These are phyloP conservation scores for Xylaria multiplex DNA, from an alignment of 2,329 filamentous ascomycete genomes.

Conservation along the genomic window DNA sequence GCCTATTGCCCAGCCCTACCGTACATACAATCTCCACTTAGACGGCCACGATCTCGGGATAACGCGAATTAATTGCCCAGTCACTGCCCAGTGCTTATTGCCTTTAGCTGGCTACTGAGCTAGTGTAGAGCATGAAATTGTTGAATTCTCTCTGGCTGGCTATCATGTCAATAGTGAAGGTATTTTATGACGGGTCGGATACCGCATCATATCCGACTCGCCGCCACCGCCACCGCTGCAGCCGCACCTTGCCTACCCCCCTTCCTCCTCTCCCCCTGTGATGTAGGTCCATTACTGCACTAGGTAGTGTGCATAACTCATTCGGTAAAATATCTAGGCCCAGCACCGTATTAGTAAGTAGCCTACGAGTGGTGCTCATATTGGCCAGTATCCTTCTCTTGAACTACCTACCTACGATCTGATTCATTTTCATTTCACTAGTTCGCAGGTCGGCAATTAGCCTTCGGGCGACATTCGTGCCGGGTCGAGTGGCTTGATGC, in stretches of 20 bases:
- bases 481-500: slow-evolving; percentile 36
- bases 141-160: not conserved
- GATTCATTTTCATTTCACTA: not conserved
- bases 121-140: not conserved
- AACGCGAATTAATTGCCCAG: not conserved
- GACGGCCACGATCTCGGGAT: too few relatives aligned
- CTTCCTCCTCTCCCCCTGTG: not conserved
- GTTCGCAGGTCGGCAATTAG: slow-evolving; percentile 10
- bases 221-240: slow-evolving; percentile 13
- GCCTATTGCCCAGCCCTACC: slow-evolving; percentile 2
- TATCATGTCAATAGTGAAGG: slow-evolving; percentile 3
- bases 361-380: not conserved
- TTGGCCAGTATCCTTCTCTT: not conserved
- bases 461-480: slow-evolving; percentile 3
- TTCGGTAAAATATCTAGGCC: too few relatives aligned
- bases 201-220: not conserved
- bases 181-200: slow-evolving; percentile 6
- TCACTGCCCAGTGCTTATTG: not conserved
- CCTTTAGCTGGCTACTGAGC: too few relatives aligned
- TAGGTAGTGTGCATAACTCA: too few relatives aligned
- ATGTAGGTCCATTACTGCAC: not conserved
- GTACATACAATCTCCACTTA: slow-evolving; percentile 7
- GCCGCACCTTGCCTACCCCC: not conserved
- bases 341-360: too few relatives aligned
- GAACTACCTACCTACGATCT: not conserved